Evolutionary conservation across 108 stramenopile genomes (phyloP).

Genomic region (Asterionellopsis glacialis): DNA sequence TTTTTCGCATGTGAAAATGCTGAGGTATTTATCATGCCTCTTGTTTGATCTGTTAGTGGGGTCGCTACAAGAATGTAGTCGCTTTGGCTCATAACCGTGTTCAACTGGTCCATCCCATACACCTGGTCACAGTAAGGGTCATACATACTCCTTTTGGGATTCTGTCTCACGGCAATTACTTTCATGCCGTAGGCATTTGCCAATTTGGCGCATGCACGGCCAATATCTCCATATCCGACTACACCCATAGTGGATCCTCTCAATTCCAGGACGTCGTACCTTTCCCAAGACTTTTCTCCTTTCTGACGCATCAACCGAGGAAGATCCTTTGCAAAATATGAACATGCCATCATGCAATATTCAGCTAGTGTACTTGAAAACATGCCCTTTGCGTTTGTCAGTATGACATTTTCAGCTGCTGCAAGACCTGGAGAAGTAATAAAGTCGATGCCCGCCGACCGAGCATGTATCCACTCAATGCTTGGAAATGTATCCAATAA

Average conservation of each 20-base stretch:
- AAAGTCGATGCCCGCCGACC: conserved; percentile 81
- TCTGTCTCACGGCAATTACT: conserved; percentile 69
- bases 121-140: conserved; percentile 63
- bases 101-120: conserved; percentile 41
- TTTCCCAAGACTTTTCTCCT: conserved; percentile 53
- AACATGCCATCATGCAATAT: conserved; percentile 82
- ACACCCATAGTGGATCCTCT: conserved; percentile 83
- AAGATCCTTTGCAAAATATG: conserved; percentile 91
- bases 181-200: conserved; percentile 85
- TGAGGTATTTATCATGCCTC: conserved; percentile 51
- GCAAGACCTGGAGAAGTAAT: conserved; percentile 44
- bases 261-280: conserved; percentile 59
- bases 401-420: conserved; percentile 14
- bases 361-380: conserved; percentile 88
- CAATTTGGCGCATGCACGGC: conserved; percentile 66
- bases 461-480: conserved; percentile 78
- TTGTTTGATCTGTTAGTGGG: conserved; percentile 72
- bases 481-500: conserved; percentile 42
- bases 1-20: conserved; percentile 60
- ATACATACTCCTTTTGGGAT: conserved; percentile 25
- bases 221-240: conserved; percentile 90
- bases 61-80: conserved; percentile 81
- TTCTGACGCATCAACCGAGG: conserved; percentile 80
- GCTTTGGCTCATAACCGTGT: conserved; percentile 44
- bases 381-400: conserved; percentile 91